Evolutionary conservation across 805 yeast species (phyloP), one percentile per base, ranked within the genome.

Genomic region (Huiozyma sinensis): DNA sequence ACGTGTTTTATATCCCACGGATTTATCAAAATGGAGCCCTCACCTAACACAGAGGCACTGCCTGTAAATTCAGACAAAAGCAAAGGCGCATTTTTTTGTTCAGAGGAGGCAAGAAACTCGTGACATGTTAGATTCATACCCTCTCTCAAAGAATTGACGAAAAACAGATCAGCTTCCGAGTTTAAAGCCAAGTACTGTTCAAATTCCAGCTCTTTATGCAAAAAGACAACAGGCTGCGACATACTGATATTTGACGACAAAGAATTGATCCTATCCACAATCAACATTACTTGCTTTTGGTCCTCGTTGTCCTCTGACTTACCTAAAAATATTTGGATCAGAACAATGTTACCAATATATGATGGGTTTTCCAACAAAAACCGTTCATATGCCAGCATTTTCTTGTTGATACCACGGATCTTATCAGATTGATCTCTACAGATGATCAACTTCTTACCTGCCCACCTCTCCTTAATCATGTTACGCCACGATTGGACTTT

Each of bases 111-210:
- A 36, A 88, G 75, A 60, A 83, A 92, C 61, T 92, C 98, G 58
- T 92, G 98, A 53, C 96, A 90, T 0, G 97, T 89, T 57, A 92
- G 70, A 55, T 92, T 92, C 88, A 92, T 84, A 28, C 98, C 98
- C 63, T 92, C 98, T 58, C 98, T 79, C 71, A 90, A 75, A 1
- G 95, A 84, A 7, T 94, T 80, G 1, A 90, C 96, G 38, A 84
- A 79, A 56, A 92, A 92, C 1, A 78, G 70, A 51, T 86, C 94
- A 1, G 97, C 95, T 58, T 88, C 97, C 33, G 79, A 68, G 39
- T 84, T 73, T 41, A 92, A 66, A 0, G 95, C 97, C 46, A 92
- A 62, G 58, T 92, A 92, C 63, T 92, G 97, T 44, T 79, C 83
- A 58, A 85, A 90, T 34, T 79, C 89, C 43, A 92, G 76, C 52